Evolutionary conservation across 2,329 filamentous ascomycete species (phyloP).

Genomic region (Colletotrichum sojae): DNA sequence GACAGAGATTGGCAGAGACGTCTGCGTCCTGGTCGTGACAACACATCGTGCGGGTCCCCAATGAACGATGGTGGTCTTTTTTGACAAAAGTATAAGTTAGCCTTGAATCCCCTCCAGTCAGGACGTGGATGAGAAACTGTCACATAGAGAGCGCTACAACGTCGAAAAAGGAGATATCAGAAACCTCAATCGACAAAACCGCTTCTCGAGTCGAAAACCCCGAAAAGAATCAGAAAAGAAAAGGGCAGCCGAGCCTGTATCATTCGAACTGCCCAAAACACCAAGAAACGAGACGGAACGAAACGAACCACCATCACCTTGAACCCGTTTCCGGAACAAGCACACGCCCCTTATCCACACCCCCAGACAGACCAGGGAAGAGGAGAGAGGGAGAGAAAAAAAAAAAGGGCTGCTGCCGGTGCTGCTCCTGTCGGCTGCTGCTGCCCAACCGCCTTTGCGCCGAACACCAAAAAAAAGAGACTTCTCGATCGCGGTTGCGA

Average conservation of each 20-base stretch:
- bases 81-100: constrained; percentile 57
- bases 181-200: background rate
- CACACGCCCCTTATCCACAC: constrained; percentile 25
- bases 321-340: constrained; percentile 3
- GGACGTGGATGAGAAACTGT: constrained; percentile 30
- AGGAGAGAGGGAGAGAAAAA: background rate
- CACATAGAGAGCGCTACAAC: background rate
- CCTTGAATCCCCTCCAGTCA: constrained; percentile 47
- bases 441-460: constrained; percentile 36
- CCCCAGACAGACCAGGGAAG: constrained; percentile 2
- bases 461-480: constrained; percentile 34
- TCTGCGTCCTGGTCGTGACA: constrained; percentile 33
- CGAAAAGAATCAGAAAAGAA: background rate
- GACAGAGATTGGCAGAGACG: constrained; percentile 1
- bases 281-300: constrained; percentile 9
- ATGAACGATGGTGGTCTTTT: constrained; percentile 30
- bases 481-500: constrained; percentile 40
- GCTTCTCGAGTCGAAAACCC: background rate
- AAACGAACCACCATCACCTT: constrained; percentile 18
- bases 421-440: constrained; percentile 31
- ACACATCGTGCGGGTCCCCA: constrained; percentile 41
- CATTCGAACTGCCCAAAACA: background rate
- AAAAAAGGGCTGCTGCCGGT: constrained; percentile 14
- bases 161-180: background rate
- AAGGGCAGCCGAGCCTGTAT: background rate